These are phyloP conservation scores for Trichoderma semiorbis DNA, from an alignment of 2,329 filamentous ascomycete genomes.

Conservation along the genomic window DNA sequence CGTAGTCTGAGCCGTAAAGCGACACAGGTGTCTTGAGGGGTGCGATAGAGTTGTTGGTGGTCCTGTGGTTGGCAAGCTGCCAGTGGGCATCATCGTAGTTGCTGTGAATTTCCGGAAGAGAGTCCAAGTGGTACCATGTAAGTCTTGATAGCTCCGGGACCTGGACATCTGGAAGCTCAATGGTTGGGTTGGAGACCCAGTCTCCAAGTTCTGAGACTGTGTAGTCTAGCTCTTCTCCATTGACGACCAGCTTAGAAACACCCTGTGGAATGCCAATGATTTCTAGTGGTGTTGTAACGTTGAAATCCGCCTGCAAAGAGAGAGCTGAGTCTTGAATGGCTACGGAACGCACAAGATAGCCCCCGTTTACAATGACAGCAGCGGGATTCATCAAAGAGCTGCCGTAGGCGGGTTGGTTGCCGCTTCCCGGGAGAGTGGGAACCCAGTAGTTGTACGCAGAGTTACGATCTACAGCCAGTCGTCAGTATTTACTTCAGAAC, in stretches of 20 bases:
- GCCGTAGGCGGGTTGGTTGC: constrained; percentile 29
- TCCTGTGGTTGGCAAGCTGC: constrained; percentile 55
- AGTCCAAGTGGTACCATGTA: constrained; percentile 67
- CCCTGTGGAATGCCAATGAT: constrained; percentile 59
- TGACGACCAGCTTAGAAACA: constrained; percentile 44
- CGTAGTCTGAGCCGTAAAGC: constrained; percentile 69
- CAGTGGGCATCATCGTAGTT: constrained; percentile 68
- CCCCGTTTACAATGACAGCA: constrained; percentile 58
- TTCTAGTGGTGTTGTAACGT: constrained; percentile 64
- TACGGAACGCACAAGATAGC: constrained; percentile 62
- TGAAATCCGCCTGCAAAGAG: constrained; percentile 67
- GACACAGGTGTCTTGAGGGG: constrained; percentile 61
- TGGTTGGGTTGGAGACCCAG: constrained; percentile 46
- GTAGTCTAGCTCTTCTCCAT: constrained; percentile 37
- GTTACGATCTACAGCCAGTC: constrained; percentile 49
- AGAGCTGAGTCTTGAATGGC: constrained; percentile 54
- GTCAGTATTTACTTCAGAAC: not conserved
- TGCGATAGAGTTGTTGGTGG: constrained; percentile 57
- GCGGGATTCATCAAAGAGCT: constrained; percentile 35
- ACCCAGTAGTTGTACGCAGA: constrained; percentile 69
- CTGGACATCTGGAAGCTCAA: constrained; percentile 47
- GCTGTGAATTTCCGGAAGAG: constrained; percentile 63
- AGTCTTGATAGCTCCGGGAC: constrained; percentile 48
- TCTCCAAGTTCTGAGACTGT: constrained; percentile 40
- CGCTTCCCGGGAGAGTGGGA: constrained; percentile 46